Percentiles rank a stretch among this genome's conserved stretches.
phyloP scores from a whole-genome alignment of 148 eudicot species.

The Vaccinium myrtillus region DNA sequence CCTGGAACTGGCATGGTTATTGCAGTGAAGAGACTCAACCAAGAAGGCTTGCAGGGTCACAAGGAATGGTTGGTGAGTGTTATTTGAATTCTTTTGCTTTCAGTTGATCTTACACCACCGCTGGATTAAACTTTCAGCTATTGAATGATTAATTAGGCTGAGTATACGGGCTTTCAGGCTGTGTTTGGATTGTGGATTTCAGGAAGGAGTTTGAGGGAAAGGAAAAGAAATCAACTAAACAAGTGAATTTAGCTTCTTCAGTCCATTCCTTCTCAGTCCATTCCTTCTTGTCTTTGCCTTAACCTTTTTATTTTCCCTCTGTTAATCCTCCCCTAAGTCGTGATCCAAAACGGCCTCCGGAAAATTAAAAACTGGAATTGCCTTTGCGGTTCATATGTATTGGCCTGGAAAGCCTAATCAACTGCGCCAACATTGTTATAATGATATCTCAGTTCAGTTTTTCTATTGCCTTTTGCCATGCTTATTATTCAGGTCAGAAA shows the following conservation, averaged over 20 bases:
- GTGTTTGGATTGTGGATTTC: neutral
- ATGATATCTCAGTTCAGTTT: neutral
- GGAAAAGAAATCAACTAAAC: neutral
- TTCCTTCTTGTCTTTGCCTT: neutral
- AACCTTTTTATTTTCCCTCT: no score
- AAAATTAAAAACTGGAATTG: conserved; percentile 1
- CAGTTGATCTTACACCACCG: neutral
- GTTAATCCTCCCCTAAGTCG: neutral
- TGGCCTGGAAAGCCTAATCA: neutral
- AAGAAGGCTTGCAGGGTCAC: conserved; percentile 80
- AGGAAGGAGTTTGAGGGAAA: neutral
- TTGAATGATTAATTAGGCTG: neutral
- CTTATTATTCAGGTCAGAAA: neutral
- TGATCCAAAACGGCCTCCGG: neutral
- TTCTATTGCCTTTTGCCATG: neutral
- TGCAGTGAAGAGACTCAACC: conserved; percentile 81
- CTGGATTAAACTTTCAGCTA: neutral
- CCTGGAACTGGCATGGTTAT: conserved; percentile 66
- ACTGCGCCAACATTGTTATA: neutral
- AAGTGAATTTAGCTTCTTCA: neutral
- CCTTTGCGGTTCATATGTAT: neutral
- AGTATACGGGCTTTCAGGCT: neutral
- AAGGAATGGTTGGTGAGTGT: conserved; percentile 85
- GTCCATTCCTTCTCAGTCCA: neutral
- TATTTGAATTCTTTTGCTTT: neutral